Base-by-base conservation (phyloP, 306 rosid species). In the Acmispon strigosus region DNA sequence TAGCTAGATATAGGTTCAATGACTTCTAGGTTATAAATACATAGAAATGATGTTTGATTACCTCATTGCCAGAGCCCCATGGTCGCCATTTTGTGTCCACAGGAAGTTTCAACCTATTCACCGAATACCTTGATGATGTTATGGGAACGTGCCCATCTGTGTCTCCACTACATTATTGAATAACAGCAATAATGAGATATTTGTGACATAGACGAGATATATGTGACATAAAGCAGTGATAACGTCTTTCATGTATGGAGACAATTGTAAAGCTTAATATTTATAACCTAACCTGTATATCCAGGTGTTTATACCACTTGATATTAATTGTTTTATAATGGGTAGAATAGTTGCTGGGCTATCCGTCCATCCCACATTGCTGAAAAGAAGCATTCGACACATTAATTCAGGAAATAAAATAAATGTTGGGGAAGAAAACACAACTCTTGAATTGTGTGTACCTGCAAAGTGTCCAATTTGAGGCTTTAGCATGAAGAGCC, bases 401-500 rank as follows among this genome's bases (percentile, higher is more conserved):
- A 11, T 49, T 39, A 10, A 42, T 68, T 29, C 0, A 48, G 62
- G 34, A 65, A 72, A 47, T 43, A 34, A 3, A 62, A 44, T 10
- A 42, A 55, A 72, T 17, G 69, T 9, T 20, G 2, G 53, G 29
- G 10, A 13, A 24, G 24, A 62, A 63, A 63, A 54, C 48, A 54
- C 12, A 41, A 5, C 43, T 56, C 15, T 27, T 14, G 54, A 49
- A 62, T 17, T 59, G 11, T 39, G 18, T 61, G 12, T 76, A 87
- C 93, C 88, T 65, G 88, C 90, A 85, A 64, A 47, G 6, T 47
- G 15, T 2, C 93, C 93, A 88, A 5, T 74, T 13, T 14, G 78
- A 42, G 59, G 84, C 19, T 76, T 75, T 74, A 27, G 61, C 88
- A 57, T 81, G 88, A 45, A 88, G 81, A 44, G 90, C 90, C 70